Evolutionary conservation across 2,329 filamentous ascomycete species (phyloP).

Genomic region (Fusarium sp.): DNA sequence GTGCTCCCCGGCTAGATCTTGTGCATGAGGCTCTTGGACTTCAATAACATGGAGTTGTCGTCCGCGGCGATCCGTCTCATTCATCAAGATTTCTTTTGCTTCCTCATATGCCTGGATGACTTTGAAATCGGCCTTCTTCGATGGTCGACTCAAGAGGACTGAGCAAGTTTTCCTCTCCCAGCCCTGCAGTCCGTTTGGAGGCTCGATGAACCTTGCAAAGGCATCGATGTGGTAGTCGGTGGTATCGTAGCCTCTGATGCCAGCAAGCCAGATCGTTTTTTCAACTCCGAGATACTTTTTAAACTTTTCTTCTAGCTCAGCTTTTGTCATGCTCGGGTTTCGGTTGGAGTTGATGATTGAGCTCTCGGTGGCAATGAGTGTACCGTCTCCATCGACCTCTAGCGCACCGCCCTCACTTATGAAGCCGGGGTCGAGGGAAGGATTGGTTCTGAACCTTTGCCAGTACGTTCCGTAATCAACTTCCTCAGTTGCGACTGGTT

Average conservation of each 20-base stretch:
- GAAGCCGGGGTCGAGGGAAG: slow-evolving; percentile 20
- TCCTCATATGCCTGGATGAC: slow-evolving; percentile 39
- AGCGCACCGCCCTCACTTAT: slow-evolving; percentile 41
- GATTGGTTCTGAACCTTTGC: no score
- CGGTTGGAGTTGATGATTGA: slow-evolving; percentile 45
- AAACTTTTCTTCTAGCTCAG: slow-evolving; percentile 39
- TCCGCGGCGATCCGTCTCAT: slow-evolving; percentile 35
- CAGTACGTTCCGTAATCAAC: no score
- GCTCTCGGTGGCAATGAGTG: slow-evolving; percentile 44
- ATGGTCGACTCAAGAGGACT: slow-evolving; percentile 38
- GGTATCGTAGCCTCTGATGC: slow-evolving; percentile 33
- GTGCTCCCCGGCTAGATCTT: neutral
- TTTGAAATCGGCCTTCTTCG: neutral
- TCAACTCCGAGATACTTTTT: slow-evolving; percentile 33
- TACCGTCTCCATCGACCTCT: slow-evolving; percentile 45
- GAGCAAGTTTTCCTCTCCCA: slow-evolving; percentile 1
- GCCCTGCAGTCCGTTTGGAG: neutral
- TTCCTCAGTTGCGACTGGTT: no score
- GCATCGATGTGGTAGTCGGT: slow-evolving; percentile 47
- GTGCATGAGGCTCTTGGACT: slow-evolving; percentile 37
- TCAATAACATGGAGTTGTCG: slow-evolving; percentile 38
- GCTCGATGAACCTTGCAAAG: slow-evolving; percentile 39
- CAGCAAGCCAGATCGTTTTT: slow-evolving; percentile 45
- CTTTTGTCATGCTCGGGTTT: slow-evolving; percentile 35
- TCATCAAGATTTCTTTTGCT: slow-evolving; percentile 28